Evolutionary conservation across 305 asterid species (phyloP).

Genomic region (Petunia hybrid): DNA sequence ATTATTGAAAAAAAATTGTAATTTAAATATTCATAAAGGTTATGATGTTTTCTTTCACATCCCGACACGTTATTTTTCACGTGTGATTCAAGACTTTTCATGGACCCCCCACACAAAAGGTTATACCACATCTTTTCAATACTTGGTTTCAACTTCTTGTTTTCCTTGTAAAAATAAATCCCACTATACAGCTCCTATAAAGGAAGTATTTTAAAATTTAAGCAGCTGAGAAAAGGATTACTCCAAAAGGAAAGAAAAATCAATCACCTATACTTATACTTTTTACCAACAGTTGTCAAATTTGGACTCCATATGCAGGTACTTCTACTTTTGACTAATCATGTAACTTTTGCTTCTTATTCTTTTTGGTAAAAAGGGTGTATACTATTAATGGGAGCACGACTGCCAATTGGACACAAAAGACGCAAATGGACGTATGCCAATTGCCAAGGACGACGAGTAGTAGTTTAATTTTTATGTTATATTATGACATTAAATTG

Average conservation of each 20-base stretch:
- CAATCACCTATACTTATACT: neutral
- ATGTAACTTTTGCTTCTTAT: no score
- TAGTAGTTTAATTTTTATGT: no score
- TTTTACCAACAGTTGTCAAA: neutral
- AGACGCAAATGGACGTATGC: no score
- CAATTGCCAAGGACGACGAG: no score
- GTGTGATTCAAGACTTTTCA: constrained; percentile 34
- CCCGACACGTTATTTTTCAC: constrained; percentile 38
- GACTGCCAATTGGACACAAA: no score
- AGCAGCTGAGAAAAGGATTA: neutral
- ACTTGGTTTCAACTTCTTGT: neutral
- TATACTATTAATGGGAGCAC: no score
- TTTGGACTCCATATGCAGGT: neutral
- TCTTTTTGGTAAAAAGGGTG: no score
- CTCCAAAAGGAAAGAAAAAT: neutral
- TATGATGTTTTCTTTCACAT: neutral
- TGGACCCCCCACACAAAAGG: constrained; percentile 20
- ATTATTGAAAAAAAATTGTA: no score
- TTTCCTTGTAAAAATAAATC: neutral
- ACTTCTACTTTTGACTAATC: no score
- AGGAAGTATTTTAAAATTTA: neutral
- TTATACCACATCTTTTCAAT: neutral
- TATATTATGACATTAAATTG: no score
- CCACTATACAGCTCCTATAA: neutral
- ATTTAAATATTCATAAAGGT: neutral